phyloP scores from a whole-genome alignment of 2,329 filamentous ascomycete genomes.

The Colletotrichum scovillei region DNA sequence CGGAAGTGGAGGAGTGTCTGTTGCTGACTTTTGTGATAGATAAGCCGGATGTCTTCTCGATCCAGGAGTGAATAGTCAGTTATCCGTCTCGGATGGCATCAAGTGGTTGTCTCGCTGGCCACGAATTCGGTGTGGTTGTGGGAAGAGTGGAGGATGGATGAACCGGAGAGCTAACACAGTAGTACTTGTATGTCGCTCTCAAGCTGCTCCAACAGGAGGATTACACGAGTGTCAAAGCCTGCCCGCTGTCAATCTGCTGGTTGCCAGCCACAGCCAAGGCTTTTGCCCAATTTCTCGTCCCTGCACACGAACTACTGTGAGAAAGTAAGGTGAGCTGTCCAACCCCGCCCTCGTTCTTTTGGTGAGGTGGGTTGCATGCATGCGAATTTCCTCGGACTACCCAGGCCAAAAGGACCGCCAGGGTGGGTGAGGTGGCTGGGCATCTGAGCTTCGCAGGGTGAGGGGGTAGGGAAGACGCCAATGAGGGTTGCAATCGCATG shows the following conservation, averaged over 20 bases:
- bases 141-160: neutral
- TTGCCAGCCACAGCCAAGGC: neutral
- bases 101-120: neutral
- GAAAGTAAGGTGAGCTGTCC: slow-evolving; percentile 1
- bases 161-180: neutral
- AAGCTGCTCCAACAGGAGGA: neutral
- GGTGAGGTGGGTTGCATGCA: slow-evolving; percentile 26
- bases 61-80: neutral
- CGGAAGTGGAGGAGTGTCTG: neutral
- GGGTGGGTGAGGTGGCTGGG: slow-evolving; percentile 32
- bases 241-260: neutral
- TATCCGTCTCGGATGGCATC: neutral
- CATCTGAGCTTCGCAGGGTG: neutral
- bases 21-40: neutral
- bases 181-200: neutral
- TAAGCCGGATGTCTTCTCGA: neutral
- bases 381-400: neutral
- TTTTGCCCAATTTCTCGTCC: slow-evolving; percentile 1
- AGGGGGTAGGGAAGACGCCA: neutral
- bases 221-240: neutral
- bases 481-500: slow-evolving; percentile 12
- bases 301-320: slow-evolving; percentile 3
- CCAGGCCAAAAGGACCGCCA: neutral
- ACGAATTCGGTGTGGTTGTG: neutral
- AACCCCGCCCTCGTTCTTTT: slow-evolving; percentile 9